A percentile compares a stretch with the other conserved stretches of the same genome.
These are phyloP conservation scores for Fusarium equiseti DNA, from an alignment of 2,329 filamentous ascomycete species.

Conservation along the genomic window DNA sequence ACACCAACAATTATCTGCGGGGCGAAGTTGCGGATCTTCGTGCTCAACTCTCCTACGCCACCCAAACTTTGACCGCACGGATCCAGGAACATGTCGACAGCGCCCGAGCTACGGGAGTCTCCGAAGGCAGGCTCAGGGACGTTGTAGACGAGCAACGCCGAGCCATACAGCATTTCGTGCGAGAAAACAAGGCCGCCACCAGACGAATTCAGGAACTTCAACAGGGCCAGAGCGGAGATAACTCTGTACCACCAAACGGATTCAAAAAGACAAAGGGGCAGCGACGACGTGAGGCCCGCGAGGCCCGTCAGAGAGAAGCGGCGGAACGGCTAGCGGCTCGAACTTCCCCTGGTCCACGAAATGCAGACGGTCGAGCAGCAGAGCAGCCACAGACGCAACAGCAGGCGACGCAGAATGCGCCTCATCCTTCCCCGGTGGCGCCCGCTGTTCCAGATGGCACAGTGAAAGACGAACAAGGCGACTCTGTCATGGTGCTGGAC, in stretches of 20 bases:
- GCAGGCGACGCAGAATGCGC: background rate
- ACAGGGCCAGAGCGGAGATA: background rate
- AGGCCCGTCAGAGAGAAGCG: background rate
- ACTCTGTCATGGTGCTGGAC: background rate
- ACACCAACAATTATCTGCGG: background rate
- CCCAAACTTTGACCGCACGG: background rate
- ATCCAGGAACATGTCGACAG: background rate
- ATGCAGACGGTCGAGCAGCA: background rate
- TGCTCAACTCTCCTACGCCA: background rate
- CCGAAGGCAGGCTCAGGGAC: background rate
- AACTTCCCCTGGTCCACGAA: no score
- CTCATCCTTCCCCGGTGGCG: background rate
- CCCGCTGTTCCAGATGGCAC: accelerated
- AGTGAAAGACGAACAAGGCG: background rate
- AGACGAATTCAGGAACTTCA: background rate
- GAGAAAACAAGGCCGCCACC: background rate
- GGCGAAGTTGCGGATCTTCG: background rate
- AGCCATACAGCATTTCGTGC: background rate
- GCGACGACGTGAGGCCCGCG: background rate
- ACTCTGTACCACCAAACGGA: accelerated
- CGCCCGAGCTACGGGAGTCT: accelerated
- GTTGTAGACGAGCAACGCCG: background rate
- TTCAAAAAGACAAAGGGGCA: background rate
- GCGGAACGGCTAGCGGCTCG: background rate
- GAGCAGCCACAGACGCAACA: background rate